Evolutionary conservation across 2,329 filamentous ascomycete genomes (phyloP).

Genomic region (Botryotinia convoluta): DNA sequence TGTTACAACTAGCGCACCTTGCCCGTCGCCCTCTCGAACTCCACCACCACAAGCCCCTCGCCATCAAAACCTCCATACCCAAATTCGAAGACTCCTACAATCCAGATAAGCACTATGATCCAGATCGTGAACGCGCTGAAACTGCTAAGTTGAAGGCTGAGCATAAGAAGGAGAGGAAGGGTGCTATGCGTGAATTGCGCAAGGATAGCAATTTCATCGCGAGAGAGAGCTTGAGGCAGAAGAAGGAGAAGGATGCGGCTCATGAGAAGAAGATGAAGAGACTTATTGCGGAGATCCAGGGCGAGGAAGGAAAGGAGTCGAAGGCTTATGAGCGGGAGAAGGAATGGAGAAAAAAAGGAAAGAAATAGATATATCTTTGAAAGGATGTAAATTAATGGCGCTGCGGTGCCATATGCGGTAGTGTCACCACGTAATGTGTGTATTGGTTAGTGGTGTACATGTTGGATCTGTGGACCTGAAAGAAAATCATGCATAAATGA

Average conservation of each 20-base stretch:
- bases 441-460: background rate
- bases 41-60: constrained; percentile 82
- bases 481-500: background rate
- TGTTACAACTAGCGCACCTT: constrained; percentile 60
- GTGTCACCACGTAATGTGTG: background rate
- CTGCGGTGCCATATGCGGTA: background rate
- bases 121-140: constrained; percentile 84
- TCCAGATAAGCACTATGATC: constrained; percentile 95
- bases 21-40: constrained; percentile 77
- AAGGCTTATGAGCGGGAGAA: constrained; percentile 91
- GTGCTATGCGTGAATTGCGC: constrained; percentile 85
- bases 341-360: constrained; percentile 66
- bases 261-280: constrained; percentile 97
- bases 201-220: constrained; percentile 96
- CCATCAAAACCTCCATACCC: constrained; percentile 84
- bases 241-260: constrained; percentile 87
- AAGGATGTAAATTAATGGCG: background rate
- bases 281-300: constrained; percentile 91
- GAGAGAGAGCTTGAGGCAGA: constrained; percentile 82
- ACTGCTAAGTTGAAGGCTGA: constrained; percentile 62
- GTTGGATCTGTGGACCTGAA: background rate
- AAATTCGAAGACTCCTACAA: constrained; percentile 97
- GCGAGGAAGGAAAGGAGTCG: constrained; percentile 80
- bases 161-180: constrained; percentile 80
- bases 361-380: constrained; percentile 40